Conservation (phyloP, 768 basidiomycete genomes). For the Leccinum aurantiacum region DNA sequence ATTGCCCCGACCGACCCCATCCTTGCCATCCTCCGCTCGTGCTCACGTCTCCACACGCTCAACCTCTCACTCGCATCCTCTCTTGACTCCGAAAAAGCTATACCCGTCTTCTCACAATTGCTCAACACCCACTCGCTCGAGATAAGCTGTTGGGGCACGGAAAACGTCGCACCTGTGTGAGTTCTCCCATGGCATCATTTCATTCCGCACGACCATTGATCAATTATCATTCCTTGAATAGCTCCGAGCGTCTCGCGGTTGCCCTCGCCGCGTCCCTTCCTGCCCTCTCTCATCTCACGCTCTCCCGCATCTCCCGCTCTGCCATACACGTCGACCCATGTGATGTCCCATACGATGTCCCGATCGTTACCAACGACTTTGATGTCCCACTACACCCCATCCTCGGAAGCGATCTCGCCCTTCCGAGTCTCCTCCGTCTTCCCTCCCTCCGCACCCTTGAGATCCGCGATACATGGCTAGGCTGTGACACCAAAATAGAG, state of each 20-base stretch:
- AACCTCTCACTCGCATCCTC: conserved; percentile 30
- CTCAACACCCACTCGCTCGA: conserved; percentile 17
- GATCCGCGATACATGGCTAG: conserved; percentile 71
- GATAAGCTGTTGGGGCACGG: conserved; percentile 30
- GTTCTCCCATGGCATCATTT: conserved; percentile 9
- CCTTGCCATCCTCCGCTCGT: conserved; percentile 48
- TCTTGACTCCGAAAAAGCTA: conserved; percentile 14
- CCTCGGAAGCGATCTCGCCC: conserved; percentile 55
- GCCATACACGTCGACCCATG: conserved; percentile 60
- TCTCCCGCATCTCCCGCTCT: conserved; percentile 68
- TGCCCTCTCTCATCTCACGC: conserved; percentile 51
- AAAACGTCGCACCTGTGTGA: conserved; percentile 39
- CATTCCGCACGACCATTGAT: conserved; percentile 1
- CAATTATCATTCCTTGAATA: not conserved
- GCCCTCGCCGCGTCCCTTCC: conserved; percentile 63
- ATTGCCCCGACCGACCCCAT: conserved; percentile 45
- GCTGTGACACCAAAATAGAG: conserved; percentile 34
- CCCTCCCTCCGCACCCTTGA: conserved; percentile 59
- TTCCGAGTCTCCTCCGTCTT: conserved; percentile 66
- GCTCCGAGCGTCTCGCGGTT: conserved; percentile 62
- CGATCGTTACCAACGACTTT: conserved; percentile 59
- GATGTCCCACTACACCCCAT: conserved; percentile 56
- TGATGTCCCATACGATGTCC: conserved; percentile 42
- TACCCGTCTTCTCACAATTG: conserved; percentile 27
- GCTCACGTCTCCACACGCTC: conserved; percentile 41